Evolutionary conservation across 192 early-diverging fungal genomes (phyloP), one percentile per base, ranked within the genome.

Genomic region (Cetraspora pellucida): DNA sequence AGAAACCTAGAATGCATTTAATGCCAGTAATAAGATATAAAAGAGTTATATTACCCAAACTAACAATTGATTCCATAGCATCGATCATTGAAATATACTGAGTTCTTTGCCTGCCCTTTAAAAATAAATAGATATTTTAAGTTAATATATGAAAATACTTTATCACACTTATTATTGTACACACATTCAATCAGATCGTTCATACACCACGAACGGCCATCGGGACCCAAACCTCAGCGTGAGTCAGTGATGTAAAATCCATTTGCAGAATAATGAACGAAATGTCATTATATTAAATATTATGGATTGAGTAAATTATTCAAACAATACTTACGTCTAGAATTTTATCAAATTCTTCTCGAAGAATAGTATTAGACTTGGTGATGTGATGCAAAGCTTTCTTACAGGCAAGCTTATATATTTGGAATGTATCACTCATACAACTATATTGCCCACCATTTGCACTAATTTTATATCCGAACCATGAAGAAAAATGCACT

Each of bases 1-100:
- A 37, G 64, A 66, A 66, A 66, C n/a, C 64, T 66, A 28, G 30
- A 66, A 66, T 23, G 23, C 9, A 58, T 58, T 58, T 19, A 52
- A 52, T 52, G 17, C 49, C 10, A 52, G 49, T 52, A 52, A 52
- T 52, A 19, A 19, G 49, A 10, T 16, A 52, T 16, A 19, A 19
- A 52, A 52, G 1, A 52, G 13, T 52, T 16, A 52, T 16, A 52
- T 52, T 16, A 52, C 10, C 10, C 17, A 10, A 52, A 52, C 49
- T 19, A 52, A 52, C 49, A 10, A 52, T 19, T 52, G 49, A 52
- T 52, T 52, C 49, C 49, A 52, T 52, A 52, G 49, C 49, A 10
- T 52, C 49, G 17, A 52, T 9, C 17, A 9, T 52, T 52, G 49
- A 52, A 16, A 52, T 52, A 52, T 52, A 52, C 17, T 52, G 49